Conservation (phyloP, 139 green algal genomes). For the Coccomyxa sp. region DNA sequence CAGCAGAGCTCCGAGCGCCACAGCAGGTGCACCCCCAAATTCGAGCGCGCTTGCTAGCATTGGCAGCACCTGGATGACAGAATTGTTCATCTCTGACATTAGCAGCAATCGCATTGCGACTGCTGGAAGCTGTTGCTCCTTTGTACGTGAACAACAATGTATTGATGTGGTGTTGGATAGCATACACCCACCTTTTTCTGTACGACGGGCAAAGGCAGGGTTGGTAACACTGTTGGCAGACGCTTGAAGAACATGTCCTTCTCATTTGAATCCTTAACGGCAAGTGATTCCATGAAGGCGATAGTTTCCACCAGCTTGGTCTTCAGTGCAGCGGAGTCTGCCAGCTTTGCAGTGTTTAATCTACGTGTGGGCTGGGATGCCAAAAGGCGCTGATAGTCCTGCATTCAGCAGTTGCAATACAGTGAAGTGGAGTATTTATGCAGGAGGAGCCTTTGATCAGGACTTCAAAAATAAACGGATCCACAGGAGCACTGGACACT, state of each 20-base stretch:
- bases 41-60: slow-evolving; percentile 81
- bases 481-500: too few species aligned
- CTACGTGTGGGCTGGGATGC: slow-evolving; percentile 55
- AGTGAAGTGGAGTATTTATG: background rate
- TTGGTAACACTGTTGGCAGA: slow-evolving; percentile 14
- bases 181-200: slow-evolving; percentile 51
- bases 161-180: too few species aligned
- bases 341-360: slow-evolving; percentile 82
- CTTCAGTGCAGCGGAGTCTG: slow-evolving; percentile 74
- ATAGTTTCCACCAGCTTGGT: slow-evolving; percentile 89
- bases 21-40: slow-evolving; percentile 83
- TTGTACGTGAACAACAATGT: too few species aligned
- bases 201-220: slow-evolving; percentile 48
- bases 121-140: too few species aligned
- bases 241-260: slow-evolving; percentile 51
- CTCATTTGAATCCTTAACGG: slow-evolving; percentile 73
- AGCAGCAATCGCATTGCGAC: too few species aligned
- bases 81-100: too few species aligned
- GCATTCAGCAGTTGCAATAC: slow-evolving; percentile 18
- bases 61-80: slow-evolving; percentile 62
- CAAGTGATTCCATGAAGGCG: slow-evolving; percentile 90
- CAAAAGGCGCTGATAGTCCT: slow-evolving; percentile 91
- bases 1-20: slow-evolving; percentile 75
- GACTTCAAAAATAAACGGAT: too few species aligned
- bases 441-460: background rate